Evolutionary conservation across 306 rosid genomes (phyloP).

Genomic region (Sophora flavescens): DNA sequence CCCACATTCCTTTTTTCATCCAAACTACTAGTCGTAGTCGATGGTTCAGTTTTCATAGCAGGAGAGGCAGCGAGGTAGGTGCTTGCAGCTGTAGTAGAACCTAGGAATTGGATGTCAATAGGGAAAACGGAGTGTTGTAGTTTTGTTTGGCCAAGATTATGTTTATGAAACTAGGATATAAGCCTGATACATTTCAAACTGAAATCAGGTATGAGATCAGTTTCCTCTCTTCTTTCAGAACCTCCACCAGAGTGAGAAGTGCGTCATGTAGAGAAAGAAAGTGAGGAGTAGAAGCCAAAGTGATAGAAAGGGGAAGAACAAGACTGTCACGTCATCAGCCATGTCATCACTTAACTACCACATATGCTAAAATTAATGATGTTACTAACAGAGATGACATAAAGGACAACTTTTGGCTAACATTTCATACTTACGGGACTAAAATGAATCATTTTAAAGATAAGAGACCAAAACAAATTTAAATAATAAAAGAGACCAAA

Average conservation of each 20-base stretch:
- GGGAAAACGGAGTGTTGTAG: slow-evolving; percentile 11
- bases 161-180: slow-evolving; percentile 97
- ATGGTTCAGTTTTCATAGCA: slow-evolving; percentile 26
- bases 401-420: too few species aligned
- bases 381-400: too few species aligned
- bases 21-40: slow-evolving; percentile 31
- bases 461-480: too few species aligned
- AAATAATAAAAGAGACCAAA: too few species aligned
- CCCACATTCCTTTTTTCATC: slow-evolving; percentile 4
- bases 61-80: slow-evolving; percentile 1
- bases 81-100: slow-evolving; percentile 9
- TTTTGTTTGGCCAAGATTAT: slow-evolving; percentile 63
- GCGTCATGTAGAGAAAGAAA: too few species aligned
- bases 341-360: too few species aligned
- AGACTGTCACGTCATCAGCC: too few species aligned
- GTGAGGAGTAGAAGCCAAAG: too few species aligned
- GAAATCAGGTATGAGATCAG: slow-evolving; percentile 66
- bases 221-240: slow-evolving; percentile 29
- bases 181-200: slow-evolving; percentile 83
- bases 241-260: not conserved
- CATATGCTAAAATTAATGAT: too few species aligned
- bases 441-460: too few species aligned
- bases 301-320: too few species aligned
- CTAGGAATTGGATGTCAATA: slow-evolving; percentile 36
- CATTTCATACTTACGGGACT: too few species aligned